These are phyloP conservation scores for Perilla frutescens DNA, from an alignment of 257 asterid species.

Conservation along the genomic window DNA sequence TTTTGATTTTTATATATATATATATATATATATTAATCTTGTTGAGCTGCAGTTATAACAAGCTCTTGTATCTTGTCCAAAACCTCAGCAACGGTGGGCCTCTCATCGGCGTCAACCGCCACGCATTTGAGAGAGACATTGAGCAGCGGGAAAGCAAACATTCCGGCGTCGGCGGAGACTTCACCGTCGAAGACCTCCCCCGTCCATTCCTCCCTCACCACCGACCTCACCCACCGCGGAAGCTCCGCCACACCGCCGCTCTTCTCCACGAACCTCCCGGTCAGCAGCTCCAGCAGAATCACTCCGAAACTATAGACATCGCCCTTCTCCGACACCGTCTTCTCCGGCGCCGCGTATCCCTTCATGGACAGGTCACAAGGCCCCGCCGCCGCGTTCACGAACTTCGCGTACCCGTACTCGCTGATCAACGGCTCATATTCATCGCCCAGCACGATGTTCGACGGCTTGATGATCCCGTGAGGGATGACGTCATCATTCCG, in stretches of 20 bases:
- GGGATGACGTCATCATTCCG: conserved; percentile 37
- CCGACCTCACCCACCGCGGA: conserved; percentile 47
- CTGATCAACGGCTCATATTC: conserved; percentile 46
- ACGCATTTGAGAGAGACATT: conserved; percentile 54
- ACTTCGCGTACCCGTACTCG: conserved; percentile 48
- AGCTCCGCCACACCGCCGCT: conserved; percentile 6
- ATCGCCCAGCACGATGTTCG: conserved; percentile 50
- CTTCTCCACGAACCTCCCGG: conserved; percentile 39
- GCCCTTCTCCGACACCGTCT: conserved; percentile 26
- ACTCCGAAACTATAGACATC: conserved; percentile 45
- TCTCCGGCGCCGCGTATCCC: conserved; percentile 48
- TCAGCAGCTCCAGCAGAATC: conserved; percentile 46
- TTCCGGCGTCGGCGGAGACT: conserved; percentile 31
- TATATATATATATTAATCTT: conserved; percentile 11
- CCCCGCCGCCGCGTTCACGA: conserved; percentile 9
- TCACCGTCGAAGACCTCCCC: conserved; percentile 35
- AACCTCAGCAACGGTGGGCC: conserved; percentile 47
- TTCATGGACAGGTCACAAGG: not conserved
- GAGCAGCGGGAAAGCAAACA: conserved; percentile 50
- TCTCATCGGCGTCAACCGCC: conserved; percentile 36
- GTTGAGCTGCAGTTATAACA: conserved; percentile 31
- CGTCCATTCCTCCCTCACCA: conserved; percentile 45
- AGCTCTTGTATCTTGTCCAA: conserved; percentile 47
- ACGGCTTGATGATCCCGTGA: conserved; percentile 56
- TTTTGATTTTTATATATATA: no score